These are phyloP conservation scores for Fusarium sororula DNA, from an alignment of 2,329 filamentous ascomycete genomes.

Conservation along the genomic window DNA sequence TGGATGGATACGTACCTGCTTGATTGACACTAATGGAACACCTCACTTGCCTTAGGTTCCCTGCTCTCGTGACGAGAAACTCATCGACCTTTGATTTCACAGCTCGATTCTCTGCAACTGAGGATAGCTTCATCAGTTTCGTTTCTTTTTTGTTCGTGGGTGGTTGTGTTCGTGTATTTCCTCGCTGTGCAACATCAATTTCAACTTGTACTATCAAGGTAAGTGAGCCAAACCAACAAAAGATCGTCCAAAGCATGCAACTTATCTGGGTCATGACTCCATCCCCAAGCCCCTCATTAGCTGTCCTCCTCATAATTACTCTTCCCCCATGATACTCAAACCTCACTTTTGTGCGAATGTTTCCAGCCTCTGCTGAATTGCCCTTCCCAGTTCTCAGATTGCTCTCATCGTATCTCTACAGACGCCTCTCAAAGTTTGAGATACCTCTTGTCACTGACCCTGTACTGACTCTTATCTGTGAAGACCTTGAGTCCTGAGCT, in stretches of 20 bases:
- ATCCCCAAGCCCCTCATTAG: slow-evolving; percentile 31
- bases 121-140: not conserved
- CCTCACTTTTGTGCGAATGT: not conserved
- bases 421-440: not conserved
- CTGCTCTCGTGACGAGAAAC: slow-evolving; percentile 23
- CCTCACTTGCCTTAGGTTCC: not conserved
- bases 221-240: slow-evolving; percentile 6
- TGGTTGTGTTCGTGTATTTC: not conserved
- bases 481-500: slow-evolving; percentile 8
- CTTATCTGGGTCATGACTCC: slow-evolving; percentile 23
- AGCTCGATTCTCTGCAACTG: not conserved
- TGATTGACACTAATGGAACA: not conserved
- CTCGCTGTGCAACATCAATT: not conserved
- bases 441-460: not conserved
- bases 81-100: not conserved
- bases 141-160: not conserved
- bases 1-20: slow-evolving; percentile 8
- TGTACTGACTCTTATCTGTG: not conserved
- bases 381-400: not conserved
- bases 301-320: not conserved
- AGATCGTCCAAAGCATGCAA: slow-evolving; percentile 20
- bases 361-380: not conserved
- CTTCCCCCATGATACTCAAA: slow-evolving; percentile 1
- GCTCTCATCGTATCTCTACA: not conserved
- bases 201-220: slow-evolving; percentile 19